A percentile compares a stretch with the other conserved stretches of the same genome.
Evolutionary conservation across 306 rosid genomes (phyloP).

Genomic region (Elaeagnus macrophylla): DNA sequence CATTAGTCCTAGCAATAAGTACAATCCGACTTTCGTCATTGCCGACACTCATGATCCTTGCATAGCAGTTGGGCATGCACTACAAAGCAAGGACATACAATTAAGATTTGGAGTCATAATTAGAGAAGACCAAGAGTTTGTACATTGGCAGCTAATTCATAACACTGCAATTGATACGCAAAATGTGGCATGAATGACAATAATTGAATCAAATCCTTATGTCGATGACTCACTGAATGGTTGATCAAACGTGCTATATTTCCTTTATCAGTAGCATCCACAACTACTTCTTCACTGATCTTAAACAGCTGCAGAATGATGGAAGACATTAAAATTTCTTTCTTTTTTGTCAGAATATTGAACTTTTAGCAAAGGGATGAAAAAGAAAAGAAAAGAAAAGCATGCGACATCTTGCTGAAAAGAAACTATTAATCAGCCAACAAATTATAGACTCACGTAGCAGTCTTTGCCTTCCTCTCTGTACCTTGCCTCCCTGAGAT

Average conservation of each 20-base stretch:
- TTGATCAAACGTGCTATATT: slow-evolving; percentile 94
- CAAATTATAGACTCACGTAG: slow-evolving; percentile 51
- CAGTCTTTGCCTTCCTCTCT: slow-evolving; percentile 84
- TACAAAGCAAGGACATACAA: slow-evolving; percentile 14
- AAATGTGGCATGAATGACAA: background rate
- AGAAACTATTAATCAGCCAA: no score
- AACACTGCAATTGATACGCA: background rate
- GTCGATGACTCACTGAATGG: slow-evolving; percentile 66
- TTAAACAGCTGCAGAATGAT: slow-evolving; percentile 68
- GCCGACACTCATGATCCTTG: slow-evolving; percentile 99
- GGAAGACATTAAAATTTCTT: slow-evolving; percentile 1
- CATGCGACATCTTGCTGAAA: background rate
- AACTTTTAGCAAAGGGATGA: no score
- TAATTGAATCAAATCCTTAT: no score
- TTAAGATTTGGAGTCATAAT: slow-evolving; percentile 3
- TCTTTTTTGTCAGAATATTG: no score
- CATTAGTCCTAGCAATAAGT: slow-evolving; percentile 81
- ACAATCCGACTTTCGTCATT: slow-evolving; percentile 91
- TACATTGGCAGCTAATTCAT: background rate
- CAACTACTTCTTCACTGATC: slow-evolving; percentile 98
- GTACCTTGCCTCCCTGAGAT: slow-evolving; percentile 85
- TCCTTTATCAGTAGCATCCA: slow-evolving; percentile 98
- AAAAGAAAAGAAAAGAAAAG: no score
- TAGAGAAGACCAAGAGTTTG: background rate
- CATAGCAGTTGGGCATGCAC: slow-evolving; percentile 99